Base-by-base conservation (phyloP, 2,329 filamentous ascomycete species). In the Monilinia polystroma region DNA sequence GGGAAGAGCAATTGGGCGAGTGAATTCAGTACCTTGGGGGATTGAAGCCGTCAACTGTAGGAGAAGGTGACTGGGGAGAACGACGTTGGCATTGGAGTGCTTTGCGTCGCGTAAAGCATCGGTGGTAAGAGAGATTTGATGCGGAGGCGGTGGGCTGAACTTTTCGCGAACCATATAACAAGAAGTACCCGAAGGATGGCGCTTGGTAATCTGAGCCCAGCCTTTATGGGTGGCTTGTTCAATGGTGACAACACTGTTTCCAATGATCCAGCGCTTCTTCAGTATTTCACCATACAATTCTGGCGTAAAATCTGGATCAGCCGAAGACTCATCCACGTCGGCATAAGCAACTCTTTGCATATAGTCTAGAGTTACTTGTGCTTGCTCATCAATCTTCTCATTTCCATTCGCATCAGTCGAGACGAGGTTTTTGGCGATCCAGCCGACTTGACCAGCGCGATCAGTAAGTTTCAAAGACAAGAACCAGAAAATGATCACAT, bases 401-500 rank as follows among this genome's bases (percentile, higher is more conserved):
- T 85, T 87, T 20, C 92, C 92, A 67, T 89, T 85, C 32, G 85
- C 84, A 74, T 97, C 92, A 11, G 85, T 89, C 72, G 94, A 93
- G 12, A 86, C 82, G 16, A 99, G 83, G 70, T 92, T 92, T 74
- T 90, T 92, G 14, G 91, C 90, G 70, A 99, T 97, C 91, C 92
- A 97, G 38, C 88, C 87, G 63, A 97, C 93, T 71, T 96, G 89
- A 69, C 87, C 91, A 45, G 89, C 86, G 62, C 95, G 88, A 75
- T 97, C 93, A 49, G 89, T 86, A 63, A 97, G 84, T 74, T 92
- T 94, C 72, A 99, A 78, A 0, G 93, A 91, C 72, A 99, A 83
- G 76, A 98, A 99, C 95, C 95, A 99, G 76, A 96, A 97, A 1
- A 93, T 90, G 71, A 99, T 93, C 72, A 97, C 92, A 76, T 98